A percentile compares a stretch with the other conserved stretches of the same genome.
phyloP scores from a whole-genome alignment of 148 eudicot species.

The Persicaria maculosa region DNA sequence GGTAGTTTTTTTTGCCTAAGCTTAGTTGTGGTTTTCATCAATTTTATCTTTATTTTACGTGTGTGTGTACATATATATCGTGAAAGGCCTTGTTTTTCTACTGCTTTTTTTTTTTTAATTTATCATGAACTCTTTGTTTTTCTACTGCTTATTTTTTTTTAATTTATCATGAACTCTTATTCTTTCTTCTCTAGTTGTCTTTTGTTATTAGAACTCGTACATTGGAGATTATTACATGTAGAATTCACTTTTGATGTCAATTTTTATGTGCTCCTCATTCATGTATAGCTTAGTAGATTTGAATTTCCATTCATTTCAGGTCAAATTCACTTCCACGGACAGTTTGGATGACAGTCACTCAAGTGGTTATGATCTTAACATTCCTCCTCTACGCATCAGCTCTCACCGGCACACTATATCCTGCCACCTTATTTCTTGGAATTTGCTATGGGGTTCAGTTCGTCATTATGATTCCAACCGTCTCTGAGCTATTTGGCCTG shows the following conservation, averaged over 20 bases:
- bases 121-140: background rate
- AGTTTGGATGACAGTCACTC: conserved; percentile 74
- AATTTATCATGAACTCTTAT: background rate
- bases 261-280: too few relatives aligned
- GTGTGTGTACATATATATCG: background rate
- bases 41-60: background rate
- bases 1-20: conserved; percentile 28
- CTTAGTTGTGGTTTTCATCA: background rate
- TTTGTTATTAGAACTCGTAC: too few relatives aligned
- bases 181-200: background rate
- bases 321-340: conserved; percentile 71
- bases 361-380: conserved; percentile 52
- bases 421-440: conserved; percentile 75
- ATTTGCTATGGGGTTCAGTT: conserved; percentile 88
- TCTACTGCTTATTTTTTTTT: background rate
- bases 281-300: background rate
- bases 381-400: conserved; percentile 80
- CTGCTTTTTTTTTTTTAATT: background rate
- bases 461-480: conserved; percentile 88
- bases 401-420: conserved; percentile 58
- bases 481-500: conserved; percentile 85
- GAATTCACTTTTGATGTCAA: too few relatives aligned
- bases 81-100: background rate
- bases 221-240: background rate
- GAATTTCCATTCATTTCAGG: conserved; percentile 32